Evolutionary conservation across 805 yeast genomes (phyloP), one percentile per base, ranked within the genome.

Genomic region (Nakazawaea ishiwadae): DNA sequence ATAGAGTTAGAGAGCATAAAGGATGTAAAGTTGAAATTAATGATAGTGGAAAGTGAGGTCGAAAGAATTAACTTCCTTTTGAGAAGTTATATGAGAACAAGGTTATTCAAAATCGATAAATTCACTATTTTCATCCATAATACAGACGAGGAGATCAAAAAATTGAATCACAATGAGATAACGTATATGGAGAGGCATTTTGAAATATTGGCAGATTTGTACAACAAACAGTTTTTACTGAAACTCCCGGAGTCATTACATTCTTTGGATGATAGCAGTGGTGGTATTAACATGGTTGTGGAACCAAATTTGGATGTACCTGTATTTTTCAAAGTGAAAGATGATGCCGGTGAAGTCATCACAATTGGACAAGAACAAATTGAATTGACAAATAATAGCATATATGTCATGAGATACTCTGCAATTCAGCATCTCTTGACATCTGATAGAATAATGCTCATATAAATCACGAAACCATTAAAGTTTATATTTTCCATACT

Each of bases 41-140:
- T 93, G 66, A 76, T 95, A 18, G 81, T 91, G 51, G 99, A 93
- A 55, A 83, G 95, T 11, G 98, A 93, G 51, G 71, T 93, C 18
- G 98, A 93, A 52, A 66, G 99, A 43, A 75, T 88, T 23, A 87
- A 82, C 52, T 93, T 82, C 56, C 60, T 91, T 27, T 68, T 90
- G n/a, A 65, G 97, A 39, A 73, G 87, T 11, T 91, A 88, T 57
- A 66, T 90, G 26, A 71, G 99, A 47, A 75, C 91, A 5, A 68
- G 99, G 44, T 59, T 89, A 42, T 63, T 67, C 46, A 90, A 85
- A 60, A 75, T 93, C 36, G 96, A 89, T 62, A 72, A 70, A 47
- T 81, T 65, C 59, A 69, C 87, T 19, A 64, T 84, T 4, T 78
- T 66, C 52, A 77, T 87, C 46, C 68, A 79, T 44, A 71, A 65